A percentile compares a stretch with the other conserved stretches of the same genome.
phyloP scores from a whole-genome alignment of 192 early-diverging fungal species.

The Haplosporangium gracile region DNA sequence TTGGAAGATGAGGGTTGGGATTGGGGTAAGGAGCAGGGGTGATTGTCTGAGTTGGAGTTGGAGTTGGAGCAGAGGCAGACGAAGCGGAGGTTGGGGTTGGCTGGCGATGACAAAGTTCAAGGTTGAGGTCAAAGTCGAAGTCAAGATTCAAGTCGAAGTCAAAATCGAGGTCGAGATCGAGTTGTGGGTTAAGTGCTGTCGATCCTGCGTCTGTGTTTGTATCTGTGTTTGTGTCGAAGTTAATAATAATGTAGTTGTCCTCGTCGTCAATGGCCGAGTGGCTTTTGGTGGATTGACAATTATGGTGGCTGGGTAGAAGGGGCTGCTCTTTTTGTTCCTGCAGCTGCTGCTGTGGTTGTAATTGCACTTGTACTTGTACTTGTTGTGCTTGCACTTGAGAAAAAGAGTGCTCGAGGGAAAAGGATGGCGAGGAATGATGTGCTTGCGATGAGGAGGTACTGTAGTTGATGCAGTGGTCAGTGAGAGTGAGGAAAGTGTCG shows the following conservation, averaged over 20 bases:
- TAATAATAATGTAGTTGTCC: background rate
- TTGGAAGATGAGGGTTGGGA: background rate
- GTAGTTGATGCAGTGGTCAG: no score
- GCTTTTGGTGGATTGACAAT: background rate
- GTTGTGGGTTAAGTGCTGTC: background rate
- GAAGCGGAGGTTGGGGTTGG: background rate
- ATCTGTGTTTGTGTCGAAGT: background rate
- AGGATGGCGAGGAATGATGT: no score
- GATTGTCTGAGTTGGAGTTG: background rate
- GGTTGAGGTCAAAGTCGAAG: background rate
- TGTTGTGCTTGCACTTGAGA: no score
- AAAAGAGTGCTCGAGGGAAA: no score
- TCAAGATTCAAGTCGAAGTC: constrained; percentile 5
- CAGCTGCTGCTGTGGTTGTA: background rate
- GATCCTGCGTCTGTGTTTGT: background rate
- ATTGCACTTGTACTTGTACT: background rate
- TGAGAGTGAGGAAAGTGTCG: no score
- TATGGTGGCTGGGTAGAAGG: background rate
- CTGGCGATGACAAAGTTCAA: background rate
- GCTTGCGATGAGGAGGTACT: no score
- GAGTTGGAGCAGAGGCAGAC: no score
- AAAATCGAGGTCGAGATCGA: constrained; percentile 1
- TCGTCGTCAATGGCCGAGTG: background rate
- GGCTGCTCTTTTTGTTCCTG: background rate
- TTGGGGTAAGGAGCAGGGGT: background rate